phyloP scores from a whole-genome alignment of 2,329 filamentous ascomycete species.

The Colletotrichum tropicicola region DNA sequence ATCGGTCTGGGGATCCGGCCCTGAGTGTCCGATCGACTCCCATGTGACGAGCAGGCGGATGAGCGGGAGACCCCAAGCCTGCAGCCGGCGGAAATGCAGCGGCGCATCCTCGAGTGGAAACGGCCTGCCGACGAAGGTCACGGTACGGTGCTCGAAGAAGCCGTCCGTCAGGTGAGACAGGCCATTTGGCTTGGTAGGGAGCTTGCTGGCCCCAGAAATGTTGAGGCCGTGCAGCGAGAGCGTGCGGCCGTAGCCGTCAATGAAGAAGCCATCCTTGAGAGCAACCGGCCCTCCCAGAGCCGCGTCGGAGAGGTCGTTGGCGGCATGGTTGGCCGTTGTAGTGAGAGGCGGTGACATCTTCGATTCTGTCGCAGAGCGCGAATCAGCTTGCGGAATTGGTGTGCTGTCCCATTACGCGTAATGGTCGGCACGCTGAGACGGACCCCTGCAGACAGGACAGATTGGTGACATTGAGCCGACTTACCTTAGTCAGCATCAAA shows the following conservation, averaged over 20 bases:
- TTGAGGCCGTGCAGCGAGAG: constrained; percentile 51
- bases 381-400: neutral
- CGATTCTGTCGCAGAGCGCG: neutral
- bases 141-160: constrained; percentile 49
- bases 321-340: constrained; percentile 25
- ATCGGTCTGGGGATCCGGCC: constrained; percentile 41
- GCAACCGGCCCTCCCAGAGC: constrained; percentile 43
- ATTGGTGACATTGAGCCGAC: neutral
- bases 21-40: constrained; percentile 48
- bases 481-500: neutral
- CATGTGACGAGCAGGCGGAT: constrained; percentile 52
- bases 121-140: constrained; percentile 48
- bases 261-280: constrained; percentile 40
- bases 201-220: constrained; percentile 50
- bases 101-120: constrained; percentile 48
- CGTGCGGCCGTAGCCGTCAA: constrained; percentile 47
- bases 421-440: neutral
- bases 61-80: constrained; percentile 48
- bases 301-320: constrained; percentile 45
- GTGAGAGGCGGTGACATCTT: constrained; percentile 3
- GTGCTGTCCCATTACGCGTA: neutral
- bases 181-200: constrained; percentile 46
- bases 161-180: constrained; percentile 48
- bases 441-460: neutral
- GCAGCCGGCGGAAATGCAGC: constrained; percentile 47